Base-by-base conservation (phyloP, 768 basidiomycete species). In the Mycena amicta region DNA sequence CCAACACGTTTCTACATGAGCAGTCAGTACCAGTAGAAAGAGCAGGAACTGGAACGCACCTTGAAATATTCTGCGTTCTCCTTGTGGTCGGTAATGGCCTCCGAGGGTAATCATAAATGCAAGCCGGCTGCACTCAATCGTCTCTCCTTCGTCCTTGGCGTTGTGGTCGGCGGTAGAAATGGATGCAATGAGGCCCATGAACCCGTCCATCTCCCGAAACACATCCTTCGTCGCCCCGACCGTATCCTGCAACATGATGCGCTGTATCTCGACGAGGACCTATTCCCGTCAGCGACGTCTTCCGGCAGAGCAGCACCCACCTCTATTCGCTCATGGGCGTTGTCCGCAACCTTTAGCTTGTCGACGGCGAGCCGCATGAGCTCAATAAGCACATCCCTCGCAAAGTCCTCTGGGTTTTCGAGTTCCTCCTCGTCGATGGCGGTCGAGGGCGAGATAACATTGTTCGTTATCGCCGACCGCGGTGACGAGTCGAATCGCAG, bases 171-270 rank as follows among this genome's bases (percentile, higher is more conserved):
- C 71, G 0, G 83, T 84, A 1, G 90, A 88, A 3, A 94, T 75
- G 28, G 89, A 79, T 64, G 84, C 89, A 73, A 92, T 85, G 29
- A 92, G 74, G 11, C 85, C 81, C 20, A 93, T 75, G 68, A 92
- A 93, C 1, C 92, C 92, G 60, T 93, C 92, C 66, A 89, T 76
- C 66, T 92, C 89, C 4, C 92, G 80, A 70, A 94, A 93, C 20
- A 87, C 85, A 55, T 88, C 86, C 69, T 87, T 89, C 12, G 89
- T 89, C 20, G 62, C 62, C 26, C 62, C 59, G 41, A 70, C 74
- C 2, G 77, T 68, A 64, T 90, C 86, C 69, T 90, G 84, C 16
- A 79, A 75, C 78, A 93, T 79, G 23, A 88, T 83, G 16, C 84
- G 77, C 53, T 85, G 83, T 39, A 93, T 85, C 67, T 91, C 88